Conservation (phyloP, 805 yeast genomes). For the Kluyveromyces starmeri region DNA sequence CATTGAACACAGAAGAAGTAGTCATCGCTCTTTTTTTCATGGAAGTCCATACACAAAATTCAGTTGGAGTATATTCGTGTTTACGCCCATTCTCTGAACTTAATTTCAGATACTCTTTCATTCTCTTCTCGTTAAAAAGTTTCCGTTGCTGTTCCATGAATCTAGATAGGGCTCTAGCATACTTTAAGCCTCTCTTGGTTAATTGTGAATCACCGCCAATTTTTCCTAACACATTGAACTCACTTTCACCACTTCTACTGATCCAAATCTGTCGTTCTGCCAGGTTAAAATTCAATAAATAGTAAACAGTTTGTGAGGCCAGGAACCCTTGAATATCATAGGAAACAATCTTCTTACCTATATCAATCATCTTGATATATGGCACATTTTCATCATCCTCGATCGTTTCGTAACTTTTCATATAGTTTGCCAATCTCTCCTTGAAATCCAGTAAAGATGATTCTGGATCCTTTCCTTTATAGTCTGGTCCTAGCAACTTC, state of each 20-base stretch:
- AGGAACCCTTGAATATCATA: slow-evolving; percentile 81
- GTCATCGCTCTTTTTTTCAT: slow-evolving; percentile 73
- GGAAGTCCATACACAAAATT: slow-evolving; percentile 89
- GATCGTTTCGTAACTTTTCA: slow-evolving; percentile 82
- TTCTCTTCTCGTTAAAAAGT: slow-evolving; percentile 58
- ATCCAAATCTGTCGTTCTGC: slow-evolving; percentile 90
- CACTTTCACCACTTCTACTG: slow-evolving; percentile 89
- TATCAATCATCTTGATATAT: slow-evolving; percentile 92
- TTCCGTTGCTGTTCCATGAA: slow-evolving; percentile 66
- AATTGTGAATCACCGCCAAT: slow-evolving; percentile 88
- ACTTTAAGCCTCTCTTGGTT: slow-evolving; percentile 70
- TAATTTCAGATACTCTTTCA: slow-evolving; percentile 34
- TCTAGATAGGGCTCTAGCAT: slow-evolving; percentile 60
- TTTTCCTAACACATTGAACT: slow-evolving; percentile 73
- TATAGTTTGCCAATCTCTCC: slow-evolving; percentile 72
- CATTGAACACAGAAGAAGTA: slow-evolving; percentile 70
- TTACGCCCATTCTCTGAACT: slow-evolving; percentile 28
- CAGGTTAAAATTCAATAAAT: slow-evolving; percentile 78
- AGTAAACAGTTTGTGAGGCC: slow-evolving; percentile 89
- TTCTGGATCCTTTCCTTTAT: slow-evolving; percentile 73
- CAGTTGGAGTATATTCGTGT: slow-evolving; percentile 36
- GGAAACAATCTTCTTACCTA: slow-evolving; percentile 88
- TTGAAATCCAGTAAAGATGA: slow-evolving; percentile 74
- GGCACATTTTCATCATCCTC: slow-evolving; percentile 70
- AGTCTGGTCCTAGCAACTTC: slow-evolving; percentile 90